Base-by-base conservation (phyloP, 2,329 filamentous ascomycete genomes). In the Fusarium agapanthi region DNA sequence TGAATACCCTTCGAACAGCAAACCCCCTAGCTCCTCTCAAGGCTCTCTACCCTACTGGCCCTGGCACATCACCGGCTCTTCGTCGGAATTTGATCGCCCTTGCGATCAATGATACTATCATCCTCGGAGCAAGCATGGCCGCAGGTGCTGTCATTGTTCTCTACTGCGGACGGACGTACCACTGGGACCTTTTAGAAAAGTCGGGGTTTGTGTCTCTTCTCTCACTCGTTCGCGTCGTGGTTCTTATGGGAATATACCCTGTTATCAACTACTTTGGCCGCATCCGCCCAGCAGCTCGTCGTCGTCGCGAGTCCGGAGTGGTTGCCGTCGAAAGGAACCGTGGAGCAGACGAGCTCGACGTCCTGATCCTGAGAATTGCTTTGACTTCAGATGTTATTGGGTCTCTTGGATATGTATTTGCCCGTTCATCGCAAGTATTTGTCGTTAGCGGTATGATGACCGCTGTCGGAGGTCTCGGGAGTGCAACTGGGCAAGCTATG, bases 21-120 rank as follows among this genome's bases (percentile, higher is more conserved):
- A 96, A 96, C 77, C 87, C 96, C 0, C 84, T 98, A 45, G 89
- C 88, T 20, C 94, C 95, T 0, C 88, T 99, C 8, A 90, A 89
- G 72, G 91, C 97, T 35, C 87, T 98, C 7, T 92, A 88, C 79
- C 95, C 95, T 0, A 90, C 86, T 0, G 93, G 92, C 0, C 87
- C 87, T 2, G 89, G 90, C 6, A 90, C 79, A 84, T 87, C 76
- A 73, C 84, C 40, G 82, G 74, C 87, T 2, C 83, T 97, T 35
- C 91, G 95, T 22, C 87, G 91, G 60, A 99, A 99, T 78, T 84
- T 99, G n/a, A 80, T 97, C 7, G 83, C 95, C 1, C 87, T 99
- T 14, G 93, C 95, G 5, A 85, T 90, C 11, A 91, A 95, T 61
- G 96, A 98, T 79, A 93, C 92, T 32, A 90, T 94, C 71, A 88